Percentiles rank a stretch among this genome's conserved stretches.
phyloP scores from a whole-genome alignment of 2,329 filamentous ascomycete species.

The Fusarium coffeatum region DNA sequence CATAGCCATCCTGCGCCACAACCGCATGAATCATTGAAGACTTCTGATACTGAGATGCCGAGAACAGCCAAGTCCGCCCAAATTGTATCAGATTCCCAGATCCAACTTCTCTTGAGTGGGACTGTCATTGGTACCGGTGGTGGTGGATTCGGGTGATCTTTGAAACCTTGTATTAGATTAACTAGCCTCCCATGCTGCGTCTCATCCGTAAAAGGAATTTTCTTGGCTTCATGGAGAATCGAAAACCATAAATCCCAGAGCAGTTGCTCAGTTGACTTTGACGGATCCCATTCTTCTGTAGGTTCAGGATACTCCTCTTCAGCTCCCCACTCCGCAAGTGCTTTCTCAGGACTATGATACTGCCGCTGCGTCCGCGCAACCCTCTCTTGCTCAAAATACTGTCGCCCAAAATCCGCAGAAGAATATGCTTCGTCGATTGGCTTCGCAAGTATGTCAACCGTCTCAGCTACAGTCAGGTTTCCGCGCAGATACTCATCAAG shows the following conservation, averaged over 20 bases:
- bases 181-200: neutral
- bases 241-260: constrained; percentile 9
- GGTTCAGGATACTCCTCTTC: constrained; percentile 6
- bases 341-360: neutral
- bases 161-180: neutral
- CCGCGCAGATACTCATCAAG: neutral
- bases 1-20: constrained; percentile 19
- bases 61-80: neutral
- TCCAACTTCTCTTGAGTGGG: neutral
- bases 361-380: neutral
- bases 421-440: constrained; percentile 5
- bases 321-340: neutral
- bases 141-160: neutral
- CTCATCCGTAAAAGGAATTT: neutral
- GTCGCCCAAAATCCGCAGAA: neutral
- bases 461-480: rapidly evolving
- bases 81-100: neutral
- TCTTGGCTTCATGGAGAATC: constrained; percentile 1
- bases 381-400: neutral
- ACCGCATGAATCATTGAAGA: constrained; percentile 3
- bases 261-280: neutral
- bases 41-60: neutral
- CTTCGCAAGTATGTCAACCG: neutral
- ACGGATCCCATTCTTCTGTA: neutral
- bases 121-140: constrained; percentile 7